These are phyloP conservation scores for Kodamaea laetipori DNA, from an alignment of 805 yeast genomes.

Conservation along the genomic window DNA sequence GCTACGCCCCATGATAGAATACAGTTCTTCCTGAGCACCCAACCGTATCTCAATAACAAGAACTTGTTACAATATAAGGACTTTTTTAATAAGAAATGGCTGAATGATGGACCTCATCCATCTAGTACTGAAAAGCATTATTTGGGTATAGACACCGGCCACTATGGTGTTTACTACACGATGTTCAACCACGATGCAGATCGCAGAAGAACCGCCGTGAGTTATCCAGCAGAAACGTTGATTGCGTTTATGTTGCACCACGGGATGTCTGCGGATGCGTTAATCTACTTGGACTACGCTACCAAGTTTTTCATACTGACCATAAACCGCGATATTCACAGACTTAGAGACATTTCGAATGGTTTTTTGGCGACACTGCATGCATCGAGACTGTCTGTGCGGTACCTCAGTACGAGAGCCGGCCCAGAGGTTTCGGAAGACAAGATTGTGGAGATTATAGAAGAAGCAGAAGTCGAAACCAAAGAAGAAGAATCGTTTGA, in stretches of 20 bases:
- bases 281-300: conserved; percentile 13
- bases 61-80: conserved; percentile 12
- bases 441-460: conserved; percentile 1
- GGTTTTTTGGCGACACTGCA: conserved; percentile 24
- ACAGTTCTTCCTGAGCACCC: conserved; percentile 29
- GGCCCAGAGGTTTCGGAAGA: conserved; percentile 8
- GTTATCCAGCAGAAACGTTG: conserved; percentile 13
- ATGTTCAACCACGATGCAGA: conserved; percentile 37
- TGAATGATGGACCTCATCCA: conserved; percentile 28
- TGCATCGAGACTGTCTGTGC: conserved; percentile 22
- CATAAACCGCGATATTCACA: conserved; percentile 32
- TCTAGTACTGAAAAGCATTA: conserved; percentile 20
- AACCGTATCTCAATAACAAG: conserved; percentile 23
- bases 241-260: conserved; percentile 14
- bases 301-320: conserved; percentile 31
- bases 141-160: conserved; percentile 40
- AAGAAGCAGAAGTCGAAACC: conserved; percentile 6
- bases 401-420: conserved; percentile 13
- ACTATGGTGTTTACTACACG: conserved; percentile 45
- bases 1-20: conserved; percentile 20
- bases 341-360: conserved; percentile 28
- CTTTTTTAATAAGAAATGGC: conserved; percentile 20
- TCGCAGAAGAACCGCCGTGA: conserved; percentile 12
- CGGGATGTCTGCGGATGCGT: conserved; percentile 6
- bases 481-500: conserved; percentile 20